A percentile compares a stretch with the other conserved stretches of the same genome.
phyloP scores from a whole-genome alignment of 352 stramenopile species.

The Pythium utonaiense region DNA sequence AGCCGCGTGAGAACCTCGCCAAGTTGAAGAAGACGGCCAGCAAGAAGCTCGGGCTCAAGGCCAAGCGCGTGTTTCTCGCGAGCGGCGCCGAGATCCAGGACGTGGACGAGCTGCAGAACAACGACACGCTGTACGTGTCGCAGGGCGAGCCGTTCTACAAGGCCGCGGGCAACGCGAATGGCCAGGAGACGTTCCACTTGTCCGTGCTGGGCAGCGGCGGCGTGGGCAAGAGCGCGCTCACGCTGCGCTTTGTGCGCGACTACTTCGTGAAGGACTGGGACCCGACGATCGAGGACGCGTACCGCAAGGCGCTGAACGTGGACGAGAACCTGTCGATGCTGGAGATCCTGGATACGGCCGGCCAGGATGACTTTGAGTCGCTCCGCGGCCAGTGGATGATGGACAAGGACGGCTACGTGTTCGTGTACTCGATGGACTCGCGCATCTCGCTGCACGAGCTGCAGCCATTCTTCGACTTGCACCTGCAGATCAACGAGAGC shows the following conservation, averaged over 20 bases:
- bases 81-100: conserved; percentile 82
- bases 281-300: conserved; percentile 90
- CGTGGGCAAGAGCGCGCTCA: conserved; percentile 90
- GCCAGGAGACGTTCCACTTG: conserved; percentile 83
- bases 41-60: conserved; percentile 80
- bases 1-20: conserved; percentile 58
- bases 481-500: conserved; percentile 88
- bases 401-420: conserved; percentile 90
- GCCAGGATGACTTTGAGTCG: conserved; percentile 90
- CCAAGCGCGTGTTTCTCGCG: conserved; percentile 75
- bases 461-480: conserved; percentile 86
- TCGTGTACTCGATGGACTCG: conserved; percentile 90
- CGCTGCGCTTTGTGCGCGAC: conserved; percentile 86
- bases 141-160: conserved; percentile 86
- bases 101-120: conserved; percentile 87
- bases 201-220: conserved; percentile 86
- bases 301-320: conserved; percentile 85
- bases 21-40: conserved; percentile 81
- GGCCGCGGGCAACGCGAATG: conserved; percentile 48
- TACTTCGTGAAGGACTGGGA: conserved; percentile 92
- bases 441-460: conserved; percentile 84
- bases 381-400: conserved; percentile 89
- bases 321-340: conserved; percentile 85
- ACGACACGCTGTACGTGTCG: conserved; percentile 86
- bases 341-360: conserved; percentile 89